Conservation (phyloP, 805 yeast species). For the Clavispora fructus region DNA sequence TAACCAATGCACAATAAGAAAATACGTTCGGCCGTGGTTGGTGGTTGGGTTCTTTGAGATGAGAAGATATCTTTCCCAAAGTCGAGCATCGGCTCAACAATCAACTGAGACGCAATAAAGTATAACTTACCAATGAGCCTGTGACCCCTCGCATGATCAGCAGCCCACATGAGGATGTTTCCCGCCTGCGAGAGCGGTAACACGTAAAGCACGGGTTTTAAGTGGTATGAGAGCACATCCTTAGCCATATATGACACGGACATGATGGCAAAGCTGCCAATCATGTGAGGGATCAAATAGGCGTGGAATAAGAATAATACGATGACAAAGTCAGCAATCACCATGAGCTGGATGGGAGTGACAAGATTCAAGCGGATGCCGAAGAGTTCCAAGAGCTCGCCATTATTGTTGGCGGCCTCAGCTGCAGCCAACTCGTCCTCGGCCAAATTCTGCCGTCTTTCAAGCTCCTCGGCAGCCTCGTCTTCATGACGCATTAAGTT, state of each 20-base stretch:
- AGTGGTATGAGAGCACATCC: slow-evolving; percentile 1
- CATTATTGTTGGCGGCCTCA: slow-evolving; percentile 12
- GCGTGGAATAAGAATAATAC: slow-evolving; percentile 35
- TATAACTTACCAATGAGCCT: neutral
- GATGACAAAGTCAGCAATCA: slow-evolving; percentile 26
- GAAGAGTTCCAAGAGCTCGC: slow-evolving; percentile 29
- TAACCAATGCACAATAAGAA: slow-evolving; percentile 34
- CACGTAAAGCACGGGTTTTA: slow-evolving; percentile 1
- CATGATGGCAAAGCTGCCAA: slow-evolving; percentile 29
- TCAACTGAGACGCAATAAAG: neutral
- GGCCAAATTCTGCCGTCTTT: slow-evolving; percentile 7
- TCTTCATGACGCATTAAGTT: neutral
- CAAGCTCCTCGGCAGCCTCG: slow-evolving; percentile 14
- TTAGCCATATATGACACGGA: neutral
- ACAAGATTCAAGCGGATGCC: slow-evolving; percentile 30
- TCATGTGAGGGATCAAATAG: slow-evolving; percentile 44
- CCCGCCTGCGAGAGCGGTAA: neutral
- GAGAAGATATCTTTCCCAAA: neutral
- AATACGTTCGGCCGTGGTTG: slow-evolving; percentile 32
- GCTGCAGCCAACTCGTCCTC: slow-evolving; percentile 14
- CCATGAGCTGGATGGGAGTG: slow-evolving; percentile 33
- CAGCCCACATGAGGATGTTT: neutral
- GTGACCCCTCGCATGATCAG: neutral
- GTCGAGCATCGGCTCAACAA: slow-evolving; percentile 3
- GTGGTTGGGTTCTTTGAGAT: slow-evolving; percentile 16